A percentile compares a stretch with the other conserved stretches of the same genome.
Evolutionary conservation across 768 basidiomycete genomes (phyloP).

Genomic region (Lactarius quietus): DNA sequence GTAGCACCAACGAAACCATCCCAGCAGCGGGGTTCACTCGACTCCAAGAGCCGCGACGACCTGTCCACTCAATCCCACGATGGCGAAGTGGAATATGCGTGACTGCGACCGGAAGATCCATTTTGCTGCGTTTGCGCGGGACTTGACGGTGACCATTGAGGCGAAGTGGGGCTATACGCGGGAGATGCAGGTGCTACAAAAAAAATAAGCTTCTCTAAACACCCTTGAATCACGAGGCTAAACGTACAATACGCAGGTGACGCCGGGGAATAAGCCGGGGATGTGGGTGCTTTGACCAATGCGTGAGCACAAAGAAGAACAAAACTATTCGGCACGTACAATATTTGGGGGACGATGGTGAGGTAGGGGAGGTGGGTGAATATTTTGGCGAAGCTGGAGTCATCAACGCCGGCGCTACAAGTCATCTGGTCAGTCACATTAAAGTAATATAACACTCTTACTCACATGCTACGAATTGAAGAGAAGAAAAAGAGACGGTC

Average conservation of each 20-base stretch:
- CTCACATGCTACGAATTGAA: conserved; percentile 55
- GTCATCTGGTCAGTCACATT: conserved; percentile 20
- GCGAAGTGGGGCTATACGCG: conserved; percentile 82
- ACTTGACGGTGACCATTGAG: conserved; percentile 78
- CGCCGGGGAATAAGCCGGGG: conserved; percentile 83
- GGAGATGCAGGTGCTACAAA: conserved; percentile 74
- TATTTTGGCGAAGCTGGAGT: conserved; percentile 92
- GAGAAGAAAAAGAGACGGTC: conserved; percentile 8
- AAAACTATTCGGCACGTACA: conserved; percentile 47
- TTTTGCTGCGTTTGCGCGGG: conserved; percentile 52
- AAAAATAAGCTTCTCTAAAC: conserved; percentile 15
- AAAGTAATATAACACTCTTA: conserved; percentile 22
- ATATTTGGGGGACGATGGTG: conserved; percentile 90
- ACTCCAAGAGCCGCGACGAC: neutral
- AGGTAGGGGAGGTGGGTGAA: conserved; percentile 92
- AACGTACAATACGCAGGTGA: conserved; percentile 79
- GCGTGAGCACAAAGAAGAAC: conserved; percentile 16
- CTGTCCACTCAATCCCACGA: conserved; percentile 43
- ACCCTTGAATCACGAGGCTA: neutral
- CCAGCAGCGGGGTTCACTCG: neutral
- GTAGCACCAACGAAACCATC: conserved; percentile 11
- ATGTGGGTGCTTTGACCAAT: conserved; percentile 65
- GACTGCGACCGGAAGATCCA: conserved; percentile 36
- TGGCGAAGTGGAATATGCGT: conserved; percentile 48
- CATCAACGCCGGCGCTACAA: conserved; percentile 68